These are phyloP conservation scores for Calocera cornea DNA, from an alignment of 768 basidiomycete genomes.

Conservation along the genomic window DNA sequence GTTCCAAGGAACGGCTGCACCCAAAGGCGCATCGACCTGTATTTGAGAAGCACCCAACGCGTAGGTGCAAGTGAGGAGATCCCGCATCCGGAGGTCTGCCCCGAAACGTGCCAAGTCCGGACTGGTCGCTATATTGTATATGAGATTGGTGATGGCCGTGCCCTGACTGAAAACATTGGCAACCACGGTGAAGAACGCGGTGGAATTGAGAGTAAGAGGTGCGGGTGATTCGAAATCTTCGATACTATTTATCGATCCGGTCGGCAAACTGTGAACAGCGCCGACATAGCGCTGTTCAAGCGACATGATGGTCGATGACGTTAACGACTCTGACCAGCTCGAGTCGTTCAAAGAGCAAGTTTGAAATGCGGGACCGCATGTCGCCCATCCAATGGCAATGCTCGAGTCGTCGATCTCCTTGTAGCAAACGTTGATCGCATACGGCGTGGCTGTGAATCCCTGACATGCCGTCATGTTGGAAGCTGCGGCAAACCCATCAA, in stretches of 20 bases:
- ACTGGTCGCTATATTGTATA: background rate
- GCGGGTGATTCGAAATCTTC: background rate
- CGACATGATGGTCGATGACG: background rate
- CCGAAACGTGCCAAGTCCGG: background rate
- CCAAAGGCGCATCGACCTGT: background rate
- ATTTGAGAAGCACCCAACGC: background rate
- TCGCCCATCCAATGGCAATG: background rate
- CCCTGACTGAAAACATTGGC: background rate
- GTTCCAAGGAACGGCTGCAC: background rate
- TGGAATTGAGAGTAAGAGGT: background rate
- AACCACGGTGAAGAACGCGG: background rate
- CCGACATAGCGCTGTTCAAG: background rate
- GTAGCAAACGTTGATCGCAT: background rate
- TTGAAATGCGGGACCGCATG: background rate
- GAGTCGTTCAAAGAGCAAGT: background rate
- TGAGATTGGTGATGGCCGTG: background rate
- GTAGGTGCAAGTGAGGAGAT: background rate
- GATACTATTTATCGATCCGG: background rate
- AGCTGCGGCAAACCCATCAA: background rate
- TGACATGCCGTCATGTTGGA: background rate
- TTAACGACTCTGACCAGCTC: background rate
- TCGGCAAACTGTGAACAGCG: background rate
- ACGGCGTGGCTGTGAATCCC: background rate
- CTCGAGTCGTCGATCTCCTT: background rate
- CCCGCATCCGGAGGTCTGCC: background rate